Evolutionary conservation across 495 filamentous ascomycete species (phyloP), one percentile per base, ranked within the genome.

Genomic region (Physcia stellaris): DNA sequence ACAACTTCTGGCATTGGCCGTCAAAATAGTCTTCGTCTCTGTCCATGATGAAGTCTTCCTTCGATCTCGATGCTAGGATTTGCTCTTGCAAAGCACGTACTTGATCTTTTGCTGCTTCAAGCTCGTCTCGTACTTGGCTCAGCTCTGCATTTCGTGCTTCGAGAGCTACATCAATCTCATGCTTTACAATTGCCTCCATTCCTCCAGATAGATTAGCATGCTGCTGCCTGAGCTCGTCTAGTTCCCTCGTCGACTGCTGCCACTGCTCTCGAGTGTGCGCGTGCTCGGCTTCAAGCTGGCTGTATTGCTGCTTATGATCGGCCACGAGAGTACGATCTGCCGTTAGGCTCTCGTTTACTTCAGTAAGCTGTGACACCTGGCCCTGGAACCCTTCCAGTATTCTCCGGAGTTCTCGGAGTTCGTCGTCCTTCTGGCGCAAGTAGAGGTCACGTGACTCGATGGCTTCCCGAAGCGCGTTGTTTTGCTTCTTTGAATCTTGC

Each of bases 21-120:
- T 90, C 83, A 52, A 98, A 96, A 63, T 94, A 86, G 54, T 94
- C 85, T 47, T 92, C 83, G 52, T 95, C 90, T 48, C 77, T 74
- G 34, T 84, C 64, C 35, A 71, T 71, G 43, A 96, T 75, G 53
- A 92, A 87, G 40, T 78, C 73, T 48, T 78, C 73, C 32, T 60
- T 58, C 35, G 73, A 67, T 29, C 75, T 74, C 16, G 74, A 66
- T 6, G 73, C 70, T 18, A 87, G 67, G 41, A 94, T 84, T 56
- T 94, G 79, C 43, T 77, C 67, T 50, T 96, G 86, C 50, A 96
- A 68, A 43, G 77, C 68, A 48, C 73, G 71, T 39, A 96, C 83
- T 49, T 86, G 74, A 42, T 82, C 78, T 39, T 77, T 78, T 17
- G 85, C 77, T 16, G 64, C 68, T 38, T 86, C 79, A 15, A 98